phyloP scores from a whole-genome alignment of 805 yeast species.

The Candida methanosorbosa region DNA sequence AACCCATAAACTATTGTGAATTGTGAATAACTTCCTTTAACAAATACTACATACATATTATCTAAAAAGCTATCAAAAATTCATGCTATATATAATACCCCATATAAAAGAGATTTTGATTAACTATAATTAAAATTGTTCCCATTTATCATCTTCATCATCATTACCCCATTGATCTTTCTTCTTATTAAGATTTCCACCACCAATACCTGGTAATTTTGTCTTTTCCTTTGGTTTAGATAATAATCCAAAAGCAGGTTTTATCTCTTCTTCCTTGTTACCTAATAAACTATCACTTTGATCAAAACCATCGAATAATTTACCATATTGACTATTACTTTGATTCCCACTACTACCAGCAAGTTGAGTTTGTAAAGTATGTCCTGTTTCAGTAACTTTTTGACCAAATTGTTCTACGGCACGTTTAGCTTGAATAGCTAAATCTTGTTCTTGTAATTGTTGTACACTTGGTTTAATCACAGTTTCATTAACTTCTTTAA shows the following conservation, averaged over 20 bases:
- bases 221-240: slow-evolving; percentile 50
- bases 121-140: slow-evolving; percentile 36
- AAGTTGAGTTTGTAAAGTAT: slow-evolving; percentile 49
- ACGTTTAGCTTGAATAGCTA: slow-evolving; percentile 71
- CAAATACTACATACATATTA: too few relatives aligned
- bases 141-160: slow-evolving; percentile 56
- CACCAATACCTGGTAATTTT: slow-evolving; percentile 42
- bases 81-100: too few relatives aligned
- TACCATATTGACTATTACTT: slow-evolving; percentile 34
- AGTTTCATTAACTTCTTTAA: slow-evolving; percentile 75
- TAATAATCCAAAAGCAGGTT: slow-evolving; percentile 59
- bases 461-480: slow-evolving; percentile 89
- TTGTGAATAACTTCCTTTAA: too few relatives aligned
- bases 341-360: slow-evolving; percentile 31
- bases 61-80: too few relatives aligned
- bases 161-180: slow-evolving; percentile 30
- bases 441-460: slow-evolving; percentile 71
- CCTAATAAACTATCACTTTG: slow-evolving; percentile 16
- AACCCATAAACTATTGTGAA: too few relatives aligned
- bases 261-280: slow-evolving; percentile 28
- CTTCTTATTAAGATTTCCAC: slow-evolving; percentile 19
- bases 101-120: not conserved
- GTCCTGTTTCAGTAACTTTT: slow-evolving; percentile 83
- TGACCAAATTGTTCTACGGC: slow-evolving; percentile 98
- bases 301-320: slow-evolving; percentile 49